Evolutionary conservation across 306 rosid genomes (phyloP).

Genomic region (Quercus wislizeni): DNA sequence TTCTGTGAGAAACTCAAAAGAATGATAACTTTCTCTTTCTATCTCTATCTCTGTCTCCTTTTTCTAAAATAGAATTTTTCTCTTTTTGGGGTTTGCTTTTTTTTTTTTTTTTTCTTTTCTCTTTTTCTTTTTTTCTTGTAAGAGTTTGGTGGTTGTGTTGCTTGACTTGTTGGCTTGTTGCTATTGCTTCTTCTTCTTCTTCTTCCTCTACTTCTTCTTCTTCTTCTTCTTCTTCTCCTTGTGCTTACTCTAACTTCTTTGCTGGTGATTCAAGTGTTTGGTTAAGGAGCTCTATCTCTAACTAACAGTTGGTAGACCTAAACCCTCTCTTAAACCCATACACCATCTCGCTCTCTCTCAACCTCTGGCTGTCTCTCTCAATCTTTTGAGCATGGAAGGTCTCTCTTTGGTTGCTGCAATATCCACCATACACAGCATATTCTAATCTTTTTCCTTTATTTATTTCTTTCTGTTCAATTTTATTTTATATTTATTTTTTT

Average conservation of each 20-base stretch:
- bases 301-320: constrained; percentile 75
- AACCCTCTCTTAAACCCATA: constrained; percentile 42
- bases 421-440: constrained; percentile 38
- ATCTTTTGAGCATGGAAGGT: constrained; percentile 37
- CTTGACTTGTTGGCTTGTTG: neutral
- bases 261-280: constrained; percentile 37
- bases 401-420: constrained; percentile 37
- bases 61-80: constrained; percentile 17
- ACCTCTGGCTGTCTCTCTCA: constrained; percentile 35
- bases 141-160: constrained; percentile 3
- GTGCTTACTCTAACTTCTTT: neutral
- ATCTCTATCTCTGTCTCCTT: constrained; percentile 11
- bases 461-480: neutral
- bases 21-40: constrained; percentile 30
- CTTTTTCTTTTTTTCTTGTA: constrained; percentile 1
- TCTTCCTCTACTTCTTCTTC: neutral
- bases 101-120: neutral
- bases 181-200: constrained; percentile 1
- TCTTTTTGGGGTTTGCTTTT: constrained; percentile 16
- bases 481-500: neutral
- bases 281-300: constrained; percentile 61
- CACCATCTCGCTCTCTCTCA: constrained; percentile 19
- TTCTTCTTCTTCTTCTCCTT: constrained; percentile 11
- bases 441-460: constrained; percentile 6
- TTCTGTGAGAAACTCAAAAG: constrained; percentile 9